These are phyloP conservation scores for Apiospora phragmitis DNA, from an alignment of 2,329 filamentous ascomycete genomes.

Conservation along the genomic window DNA sequence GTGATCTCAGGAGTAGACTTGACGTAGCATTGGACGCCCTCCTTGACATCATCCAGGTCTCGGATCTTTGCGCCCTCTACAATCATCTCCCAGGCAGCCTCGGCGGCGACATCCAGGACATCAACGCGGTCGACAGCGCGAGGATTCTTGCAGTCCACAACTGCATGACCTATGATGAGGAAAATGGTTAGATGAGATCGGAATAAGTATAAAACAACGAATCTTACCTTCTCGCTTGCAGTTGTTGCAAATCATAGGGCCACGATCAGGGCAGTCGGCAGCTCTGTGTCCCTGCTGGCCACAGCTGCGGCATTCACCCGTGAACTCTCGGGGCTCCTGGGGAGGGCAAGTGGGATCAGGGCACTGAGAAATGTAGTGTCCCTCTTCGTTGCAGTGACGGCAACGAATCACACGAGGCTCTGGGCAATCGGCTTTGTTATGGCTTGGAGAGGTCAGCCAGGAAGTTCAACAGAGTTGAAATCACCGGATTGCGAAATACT, in stretches of 20 bases:
- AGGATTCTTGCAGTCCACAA: constrained; percentile 57
- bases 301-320: constrained; percentile 53
- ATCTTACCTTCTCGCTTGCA: constrained; percentile 59
- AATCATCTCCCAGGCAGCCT: constrained; percentile 61
- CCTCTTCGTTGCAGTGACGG: constrained; percentile 49
- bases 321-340: constrained; percentile 27
- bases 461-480: neutral
- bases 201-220: neutral
- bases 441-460: constrained; percentile 37
- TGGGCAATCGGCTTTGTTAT: constrained; percentile 63
- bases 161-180: constrained; percentile 50
- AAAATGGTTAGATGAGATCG: neutral
- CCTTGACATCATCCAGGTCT: constrained; percentile 65
- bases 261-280: constrained; percentile 63
- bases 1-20: constrained; percentile 60
- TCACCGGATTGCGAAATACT: constrained; percentile 23
- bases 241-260: constrained; percentile 58
- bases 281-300: constrained; percentile 53
- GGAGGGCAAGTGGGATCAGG: constrained; percentile 26
- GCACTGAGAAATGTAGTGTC: constrained; percentile 40
- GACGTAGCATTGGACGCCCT: constrained; percentile 59
- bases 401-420: constrained; percentile 51
- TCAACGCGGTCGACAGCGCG: constrained; percentile 57
- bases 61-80: constrained; percentile 49
- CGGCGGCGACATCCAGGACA: constrained; percentile 49